A percentile compares a stretch with the other conserved stretches of the same genome.
Conservation (phyloP, 139 green algal species). For the Marvania coccoides region DNA sequence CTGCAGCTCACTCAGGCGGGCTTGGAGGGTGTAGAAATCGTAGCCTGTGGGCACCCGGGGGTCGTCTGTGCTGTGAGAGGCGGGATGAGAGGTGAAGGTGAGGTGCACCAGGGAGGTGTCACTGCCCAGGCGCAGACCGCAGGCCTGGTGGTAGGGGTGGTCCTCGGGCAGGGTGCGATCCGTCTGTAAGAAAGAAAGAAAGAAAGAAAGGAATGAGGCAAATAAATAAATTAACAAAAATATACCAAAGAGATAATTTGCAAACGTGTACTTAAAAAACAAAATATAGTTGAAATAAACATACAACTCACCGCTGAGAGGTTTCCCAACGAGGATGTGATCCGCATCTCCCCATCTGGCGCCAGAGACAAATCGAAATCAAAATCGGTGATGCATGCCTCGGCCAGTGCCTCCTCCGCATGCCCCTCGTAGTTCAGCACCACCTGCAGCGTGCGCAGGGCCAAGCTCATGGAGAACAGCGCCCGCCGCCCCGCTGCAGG, state of each 20-base stretch:
- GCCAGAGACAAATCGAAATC: background rate
- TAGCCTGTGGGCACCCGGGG: conserved; percentile 46
- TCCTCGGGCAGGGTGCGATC: conserved; percentile 42
- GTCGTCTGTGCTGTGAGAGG: conserved; percentile 12
- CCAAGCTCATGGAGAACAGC: conserved; percentile 32
- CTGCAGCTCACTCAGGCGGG: conserved; percentile 60
- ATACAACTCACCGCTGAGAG: background rate
- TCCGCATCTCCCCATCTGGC: background rate
- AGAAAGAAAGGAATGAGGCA: background rate
- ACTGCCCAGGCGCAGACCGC: conserved; percentile 36
- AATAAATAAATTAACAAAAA: background rate
- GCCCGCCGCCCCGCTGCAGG: background rate
- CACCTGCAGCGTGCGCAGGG: conserved; percentile 44
- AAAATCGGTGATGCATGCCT: conserved; percentile 18
- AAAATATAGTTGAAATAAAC: background rate
- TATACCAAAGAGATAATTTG: background rate
- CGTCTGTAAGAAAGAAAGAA: background rate
- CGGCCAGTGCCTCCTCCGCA: conserved; percentile 25
- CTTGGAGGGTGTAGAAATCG: conserved; percentile 53
- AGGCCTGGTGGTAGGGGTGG: conserved; percentile 46
- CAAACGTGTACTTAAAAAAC: background rate
- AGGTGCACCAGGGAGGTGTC: conserved; percentile 61
- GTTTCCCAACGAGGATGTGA: background rate
- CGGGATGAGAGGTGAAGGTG: conserved; percentile 38
- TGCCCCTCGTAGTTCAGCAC: conserved; percentile 52